Evolutionary conservation across 2,329 filamentous ascomycete genomes (phyloP), one percentile per base, ranked within the genome.

Genomic region (Trichoderma arundinaceum): DNA sequence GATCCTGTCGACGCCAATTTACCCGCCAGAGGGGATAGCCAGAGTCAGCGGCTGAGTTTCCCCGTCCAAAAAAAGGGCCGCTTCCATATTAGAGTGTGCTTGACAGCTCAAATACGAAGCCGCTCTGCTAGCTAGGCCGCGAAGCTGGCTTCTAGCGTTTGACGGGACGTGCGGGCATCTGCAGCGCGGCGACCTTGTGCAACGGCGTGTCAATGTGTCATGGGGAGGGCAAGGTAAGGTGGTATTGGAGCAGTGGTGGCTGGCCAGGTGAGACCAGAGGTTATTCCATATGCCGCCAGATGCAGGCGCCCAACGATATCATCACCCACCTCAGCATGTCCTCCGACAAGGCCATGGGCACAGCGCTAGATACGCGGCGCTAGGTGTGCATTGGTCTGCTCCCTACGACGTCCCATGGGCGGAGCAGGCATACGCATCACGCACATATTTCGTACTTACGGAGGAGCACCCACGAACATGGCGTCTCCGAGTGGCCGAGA

Each of bases 401-500:
- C 22, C 22, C 22, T 19, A 48, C 57, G 33, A 60, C 57, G 49
- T 51, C 48, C 15, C 39, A 43, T 13, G 44, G n/a, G 17, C 44
- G 6, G 12, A 46, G 17, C 22, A 63, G 49, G 49, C 49, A 54
- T 46, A 54, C 41, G 59, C 39, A 63, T 53, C 59, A 63, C 59
- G 59, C 49, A 63, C 59, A 63, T 63, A 63, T 38, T 48, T 44
- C 49, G 32, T 63, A 22, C 49, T 38, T 53, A 32, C 49, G 28
- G 59, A 53, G 59, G 38, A 53, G 44, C 49, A 53, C 22, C 39
- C 33, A 19, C 28, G 38, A 41, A 7, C 49, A 22, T 63, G 59
- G 39, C 59, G 13, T 38, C 49, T 63, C 59, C 59, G 59, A 63
- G 49, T 63, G 58, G 58, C 44, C 19, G 19, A 61, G 33, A 60